Evolutionary conservation across 768 basidiomycete genomes (phyloP).

Genomic region (Candolleomyces efflorescens): DNA sequence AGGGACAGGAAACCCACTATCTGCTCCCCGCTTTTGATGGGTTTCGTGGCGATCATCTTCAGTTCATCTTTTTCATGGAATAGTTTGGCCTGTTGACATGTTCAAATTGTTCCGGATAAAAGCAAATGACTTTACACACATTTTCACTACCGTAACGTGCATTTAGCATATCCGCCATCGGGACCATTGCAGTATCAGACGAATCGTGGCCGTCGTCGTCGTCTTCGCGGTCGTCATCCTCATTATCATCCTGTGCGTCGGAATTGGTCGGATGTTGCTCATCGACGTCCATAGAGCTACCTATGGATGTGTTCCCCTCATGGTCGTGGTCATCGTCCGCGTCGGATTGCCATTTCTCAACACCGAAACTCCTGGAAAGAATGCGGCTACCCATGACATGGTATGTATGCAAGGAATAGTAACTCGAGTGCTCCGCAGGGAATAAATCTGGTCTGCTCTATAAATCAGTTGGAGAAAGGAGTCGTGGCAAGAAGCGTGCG

Average conservation of each 20-base stretch:
- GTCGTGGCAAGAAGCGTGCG: not conserved
- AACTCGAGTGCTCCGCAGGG: conserved; percentile 33
- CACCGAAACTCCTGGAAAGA: conserved; percentile 86
- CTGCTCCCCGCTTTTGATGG: conserved; percentile 75
- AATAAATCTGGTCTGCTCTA: conserved; percentile 72
- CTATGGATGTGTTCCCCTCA: conserved; percentile 27
- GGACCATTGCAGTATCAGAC: conserved; percentile 83
- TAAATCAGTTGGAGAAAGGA: not conserved
- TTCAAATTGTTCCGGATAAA: not conserved
- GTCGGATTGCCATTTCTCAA: conserved; percentile 54
- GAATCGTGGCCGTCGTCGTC: conserved; percentile 53
- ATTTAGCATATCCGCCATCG: conserved; percentile 95
- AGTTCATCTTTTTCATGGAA: conserved; percentile 72
- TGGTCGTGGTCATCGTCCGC: conserved; percentile 27
- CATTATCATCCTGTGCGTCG: conserved; percentile 25
- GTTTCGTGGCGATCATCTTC: conserved; percentile 77
- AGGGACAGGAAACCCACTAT: conserved; percentile 55
- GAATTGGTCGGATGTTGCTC: conserved; percentile 9
- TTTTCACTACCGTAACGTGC: conserved; percentile 84
- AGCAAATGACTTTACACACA: conserved; percentile 38
- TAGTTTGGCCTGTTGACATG: conserved; percentile 62
- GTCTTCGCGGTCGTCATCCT: conserved; percentile 28
- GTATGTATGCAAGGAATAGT: conserved; percentile 70
- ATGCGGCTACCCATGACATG: conserved; percentile 92
- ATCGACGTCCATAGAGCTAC: conserved; percentile 42